Conservation (phyloP, 148 eudicot species). For the Rhododendron molle region DNA sequence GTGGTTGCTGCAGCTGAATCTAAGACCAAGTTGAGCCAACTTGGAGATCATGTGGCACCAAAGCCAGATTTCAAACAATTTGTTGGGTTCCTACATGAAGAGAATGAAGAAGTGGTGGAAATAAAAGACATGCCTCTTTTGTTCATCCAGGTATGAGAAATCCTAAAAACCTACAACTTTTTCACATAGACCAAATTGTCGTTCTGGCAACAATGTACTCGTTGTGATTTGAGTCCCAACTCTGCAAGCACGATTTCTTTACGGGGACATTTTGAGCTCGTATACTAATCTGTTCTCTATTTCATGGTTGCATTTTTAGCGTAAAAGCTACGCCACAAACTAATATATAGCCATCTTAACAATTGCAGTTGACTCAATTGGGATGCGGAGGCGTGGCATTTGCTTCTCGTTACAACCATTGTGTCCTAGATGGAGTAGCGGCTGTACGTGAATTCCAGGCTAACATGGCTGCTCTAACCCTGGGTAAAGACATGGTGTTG, state of each 20-base stretch:
- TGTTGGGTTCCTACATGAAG: conserved; percentile 8
- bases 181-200: no score
- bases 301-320: neutral
- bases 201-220: no score
- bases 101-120: conserved; percentile 11
- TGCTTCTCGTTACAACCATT: conserved; percentile 24
- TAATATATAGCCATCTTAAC: neutral
- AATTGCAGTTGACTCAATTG: conserved; percentile 14
- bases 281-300: neutral
- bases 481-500: neutral
- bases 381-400: conserved; percentile 19
- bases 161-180: no score
- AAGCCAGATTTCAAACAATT: conserved; percentile 24
- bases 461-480: conserved; percentile 20
- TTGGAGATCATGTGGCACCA: conserved; percentile 14
- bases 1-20: conserved; percentile 20
- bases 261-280: neutral
- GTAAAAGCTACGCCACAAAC: neutral
- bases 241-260: no score
- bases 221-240: no score
- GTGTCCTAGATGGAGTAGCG: conserved; percentile 16
- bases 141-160: conserved; percentile 18
- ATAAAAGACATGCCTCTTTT: conserved; percentile 20
- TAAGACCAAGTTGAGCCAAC: conserved; percentile 12
- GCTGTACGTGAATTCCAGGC: conserved; percentile 20